Evolutionary conservation across 805 yeast genomes (phyloP), one percentile per base, ranked within the genome.

Genomic region (Ogataea dorogensis): DNA sequence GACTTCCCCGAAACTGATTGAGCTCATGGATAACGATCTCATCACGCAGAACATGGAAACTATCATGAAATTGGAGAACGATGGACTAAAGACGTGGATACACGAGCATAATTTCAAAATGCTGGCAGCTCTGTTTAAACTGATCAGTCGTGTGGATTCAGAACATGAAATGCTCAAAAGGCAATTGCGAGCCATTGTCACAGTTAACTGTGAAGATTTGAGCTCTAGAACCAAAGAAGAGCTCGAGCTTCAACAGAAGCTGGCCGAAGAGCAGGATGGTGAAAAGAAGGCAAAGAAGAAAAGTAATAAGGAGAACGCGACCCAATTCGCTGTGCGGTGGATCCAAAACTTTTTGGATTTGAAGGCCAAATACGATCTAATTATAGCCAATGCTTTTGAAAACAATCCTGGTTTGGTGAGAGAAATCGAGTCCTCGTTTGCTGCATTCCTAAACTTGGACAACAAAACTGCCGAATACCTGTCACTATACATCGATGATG

Each of bases 311-410:
- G 63, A 70, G 51, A 47, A 52, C 31, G 61, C 71, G 40, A 58
- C 79, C 7, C 62, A 66, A 33, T 73, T 71, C 47, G 93, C 95
- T 0, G 67, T 75, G 3, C 66, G 68, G 35, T 88, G 94, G 91
- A 71, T 85, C 7, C 74, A 74, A 28, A 65, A 71, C 18, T 68
- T 85, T 3, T 54, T 85, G 8, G 58, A 54, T 8, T 61, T 77
- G 39, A 79, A 74, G 46, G 63, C 61, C 5, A 75, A 75, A 40
- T 76, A 75, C 48, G 73, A 71, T 23, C 19, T 29, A 3, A 64
- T 88, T 2, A 58, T 77, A 18, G 59, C 64, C 16, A 54, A 58
- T 5, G 64, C 83, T 2, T 77, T 81, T 46, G 63, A 63, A 3
- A 67, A 63, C 28, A 76, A 82, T 48, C 57, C 63, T 2, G 60